These are phyloP conservation scores for Yamadazyma conglobata DNA, from an alignment of 1,139 yeast genomes.

Conservation along the genomic window DNA sequence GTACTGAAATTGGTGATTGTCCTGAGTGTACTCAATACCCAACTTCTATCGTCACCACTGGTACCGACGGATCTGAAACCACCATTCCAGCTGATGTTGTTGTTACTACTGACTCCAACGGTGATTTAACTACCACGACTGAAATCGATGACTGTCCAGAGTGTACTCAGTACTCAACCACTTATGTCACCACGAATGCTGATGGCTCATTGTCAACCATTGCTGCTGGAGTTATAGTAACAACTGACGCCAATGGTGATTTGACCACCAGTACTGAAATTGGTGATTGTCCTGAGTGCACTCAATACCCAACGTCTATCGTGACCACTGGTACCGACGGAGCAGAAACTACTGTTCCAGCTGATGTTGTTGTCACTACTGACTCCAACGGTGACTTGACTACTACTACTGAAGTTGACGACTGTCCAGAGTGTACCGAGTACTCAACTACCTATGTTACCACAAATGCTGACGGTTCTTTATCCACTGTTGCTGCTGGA, in stretches of 20 bases:
- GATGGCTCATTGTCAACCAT: slow-evolving; percentile 8
- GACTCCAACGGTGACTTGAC: slow-evolving; percentile 9
- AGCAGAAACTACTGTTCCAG: slow-evolving; percentile 4
- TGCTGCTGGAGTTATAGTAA: slow-evolving; percentile 9
- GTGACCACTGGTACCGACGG: slow-evolving; percentile 7
- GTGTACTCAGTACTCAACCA: slow-evolving; percentile 12
- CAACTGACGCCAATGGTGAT: slow-evolving; percentile 12
- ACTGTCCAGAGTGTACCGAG: slow-evolving; percentile 11
- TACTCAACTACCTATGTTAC: slow-evolving; percentile 5
- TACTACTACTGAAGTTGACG: slow-evolving; percentile 11
- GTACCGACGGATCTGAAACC: slow-evolving; percentile 5
- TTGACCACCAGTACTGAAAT: slow-evolving; percentile 6
- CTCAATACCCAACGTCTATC: slow-evolving; percentile 10
- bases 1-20: slow-evolving; percentile 5
- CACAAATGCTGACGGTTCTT: slow-evolving; percentile 11
- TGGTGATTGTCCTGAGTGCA: slow-evolving; percentile 13
- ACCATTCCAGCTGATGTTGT: slow-evolving; percentile 8
- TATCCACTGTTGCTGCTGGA: slow-evolving; percentile 10
- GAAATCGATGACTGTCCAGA: slow-evolving; percentile 9
- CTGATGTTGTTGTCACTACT: slow-evolving; percentile 9
- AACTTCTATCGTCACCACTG: slow-evolving; percentile 13
- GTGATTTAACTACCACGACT: slow-evolving; percentile 7
- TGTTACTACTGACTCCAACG: slow-evolving; percentile 10
- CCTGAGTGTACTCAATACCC: slow-evolving; percentile 12
- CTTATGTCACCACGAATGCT: slow-evolving; percentile 9